These are phyloP conservation scores for Schizothecium vesticola DNA, from an alignment of 495 filamentous ascomycete genomes.

Conservation along the genomic window DNA sequence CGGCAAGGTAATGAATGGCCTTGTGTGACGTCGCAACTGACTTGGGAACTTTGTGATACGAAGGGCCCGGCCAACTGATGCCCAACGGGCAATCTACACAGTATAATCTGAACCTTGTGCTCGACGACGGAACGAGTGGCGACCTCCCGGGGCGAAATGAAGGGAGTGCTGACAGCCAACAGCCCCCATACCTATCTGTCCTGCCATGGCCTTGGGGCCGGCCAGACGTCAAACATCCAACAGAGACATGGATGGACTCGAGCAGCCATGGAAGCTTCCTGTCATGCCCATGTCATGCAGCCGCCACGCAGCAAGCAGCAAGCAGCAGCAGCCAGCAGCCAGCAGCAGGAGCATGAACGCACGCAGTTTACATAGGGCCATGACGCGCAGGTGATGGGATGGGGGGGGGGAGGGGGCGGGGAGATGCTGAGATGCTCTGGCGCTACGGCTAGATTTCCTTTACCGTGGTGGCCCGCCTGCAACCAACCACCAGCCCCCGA, in stretches of 20 bases:
- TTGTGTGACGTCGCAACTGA: neutral
- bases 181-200: neutral
- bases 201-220: neutral
- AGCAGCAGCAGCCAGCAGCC: neutral
- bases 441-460: neutral
- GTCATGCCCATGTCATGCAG: neutral
- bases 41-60: neutral
- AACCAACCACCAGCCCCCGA: neutral
- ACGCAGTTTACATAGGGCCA: slow-evolving; percentile 4
- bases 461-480: neutral
- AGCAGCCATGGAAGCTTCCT: neutral
- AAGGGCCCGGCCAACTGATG: neutral
- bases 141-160: neutral
- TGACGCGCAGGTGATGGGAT: slow-evolving; percentile 1
- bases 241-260: neutral
- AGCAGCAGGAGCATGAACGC: neutral
- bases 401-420: neutral
- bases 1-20: neutral
- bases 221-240: neutral
- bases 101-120: too few species aligned
- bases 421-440: neutral
- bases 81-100: neutral
- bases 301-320: slow-evolving; percentile 1
- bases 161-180: neutral
- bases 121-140: neutral